Percentiles rank a stretch among this genome's conserved stretches.
These are phyloP conservation scores for Rubia occidens DNA, from an alignment of 305 asterid species.

Conservation along the genomic window DNA sequence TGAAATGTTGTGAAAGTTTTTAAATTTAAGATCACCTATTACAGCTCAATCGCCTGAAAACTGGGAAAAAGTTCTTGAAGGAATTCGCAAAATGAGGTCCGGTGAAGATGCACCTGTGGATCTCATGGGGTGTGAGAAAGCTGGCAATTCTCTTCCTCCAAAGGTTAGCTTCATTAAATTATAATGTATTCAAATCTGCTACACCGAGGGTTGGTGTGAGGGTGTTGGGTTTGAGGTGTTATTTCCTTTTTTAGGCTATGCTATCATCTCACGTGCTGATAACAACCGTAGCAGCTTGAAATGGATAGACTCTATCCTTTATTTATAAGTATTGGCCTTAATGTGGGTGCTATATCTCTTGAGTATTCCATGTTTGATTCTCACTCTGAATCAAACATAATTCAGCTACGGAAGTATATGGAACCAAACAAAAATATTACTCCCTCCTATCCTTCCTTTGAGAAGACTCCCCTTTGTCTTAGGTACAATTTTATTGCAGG, in stretches of 20 bases:
- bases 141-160: conserved; percentile 88
- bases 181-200: conserved; percentile 1
- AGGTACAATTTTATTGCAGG: not conserved
- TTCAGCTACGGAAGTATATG: not conserved
- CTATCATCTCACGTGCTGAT: not conserved
- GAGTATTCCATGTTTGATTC: not conserved
- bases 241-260: conserved; percentile 4
- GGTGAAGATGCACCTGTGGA: conserved; percentile 94
- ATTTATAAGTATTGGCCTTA: not conserved
- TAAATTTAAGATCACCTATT: conserved; percentile 10
- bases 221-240: conserved; percentile 7
- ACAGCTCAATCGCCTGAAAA: conserved; percentile 48
- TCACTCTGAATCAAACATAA: no score
- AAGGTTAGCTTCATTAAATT: conserved; percentile 36
- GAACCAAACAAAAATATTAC: not conserved
- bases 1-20: conserved; percentile 9
- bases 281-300: not conserved
- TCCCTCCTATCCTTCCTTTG: not conserved
- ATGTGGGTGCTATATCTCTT: not conserved
- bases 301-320: not conserved
- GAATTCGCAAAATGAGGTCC: conserved; percentile 80
- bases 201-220: not conserved
- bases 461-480: not conserved
- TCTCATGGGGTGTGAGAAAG: conserved; percentile 96
- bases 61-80: conserved; percentile 79